Evolutionary conservation across 2,329 filamentous ascomycete species (phyloP).

Genomic region (Verticillium albo-atrum): DNA sequence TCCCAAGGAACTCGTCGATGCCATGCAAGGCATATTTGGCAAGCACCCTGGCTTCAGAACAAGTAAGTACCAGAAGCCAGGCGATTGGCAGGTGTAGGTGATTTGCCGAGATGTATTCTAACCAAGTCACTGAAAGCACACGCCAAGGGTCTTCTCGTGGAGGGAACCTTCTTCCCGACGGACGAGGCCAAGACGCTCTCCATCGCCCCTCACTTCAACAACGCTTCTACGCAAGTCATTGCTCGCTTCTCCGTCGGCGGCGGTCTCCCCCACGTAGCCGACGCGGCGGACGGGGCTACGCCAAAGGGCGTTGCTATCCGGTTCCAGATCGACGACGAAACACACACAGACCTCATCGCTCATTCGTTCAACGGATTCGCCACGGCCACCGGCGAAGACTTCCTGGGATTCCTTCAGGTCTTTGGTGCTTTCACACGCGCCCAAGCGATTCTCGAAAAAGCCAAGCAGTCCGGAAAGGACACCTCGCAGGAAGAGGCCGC

Average conservation of each 20-base stretch:
- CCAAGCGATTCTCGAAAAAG: background rate
- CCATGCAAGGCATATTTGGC: background rate
- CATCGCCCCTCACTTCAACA: conserved; percentile 42
- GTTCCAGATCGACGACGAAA: conserved; percentile 1
- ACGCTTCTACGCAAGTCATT: conserved; percentile 36
- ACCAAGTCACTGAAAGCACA: conserved; percentile 31
- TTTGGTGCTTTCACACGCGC: background rate
- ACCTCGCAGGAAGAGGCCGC: background rate
- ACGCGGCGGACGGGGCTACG: background rate
- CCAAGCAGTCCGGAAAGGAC: background rate
- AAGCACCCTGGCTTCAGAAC: conserved; percentile 1
- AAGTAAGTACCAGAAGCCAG: background rate
- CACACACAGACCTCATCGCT: background rate
- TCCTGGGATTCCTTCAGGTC: conserved; percentile 1
- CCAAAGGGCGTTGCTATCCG: conserved; percentile 3
- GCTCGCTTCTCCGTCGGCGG: conserved; percentile 38
- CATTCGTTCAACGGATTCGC: conserved; percentile 3
- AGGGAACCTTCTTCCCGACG: conserved; percentile 47
- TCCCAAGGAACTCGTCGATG: background rate
- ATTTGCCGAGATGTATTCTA: background rate
- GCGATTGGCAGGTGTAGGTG: too few species aligned
- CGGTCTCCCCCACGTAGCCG: background rate
- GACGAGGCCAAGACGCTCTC: conserved; percentile 36
- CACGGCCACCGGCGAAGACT: background rate
- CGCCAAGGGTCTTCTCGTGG: conserved; percentile 47